phyloP scores from a whole-genome alignment of 2,329 filamentous ascomycete genomes.

The Metarhizium sp. region DNA sequence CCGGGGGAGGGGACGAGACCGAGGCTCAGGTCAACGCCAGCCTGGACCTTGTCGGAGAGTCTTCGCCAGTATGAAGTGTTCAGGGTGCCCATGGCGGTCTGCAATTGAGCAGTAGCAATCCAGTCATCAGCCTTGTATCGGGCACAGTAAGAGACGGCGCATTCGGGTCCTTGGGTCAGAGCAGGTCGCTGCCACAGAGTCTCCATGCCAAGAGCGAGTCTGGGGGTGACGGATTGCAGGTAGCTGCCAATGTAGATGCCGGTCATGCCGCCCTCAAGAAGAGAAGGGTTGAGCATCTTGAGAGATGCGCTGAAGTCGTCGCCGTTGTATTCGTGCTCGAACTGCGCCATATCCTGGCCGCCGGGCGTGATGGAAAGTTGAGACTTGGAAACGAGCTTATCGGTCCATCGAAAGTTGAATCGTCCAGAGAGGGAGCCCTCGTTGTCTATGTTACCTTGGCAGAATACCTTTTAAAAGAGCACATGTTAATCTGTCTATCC shows the following conservation, averaged over 20 bases:
- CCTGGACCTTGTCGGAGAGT: slow-evolving; percentile 90
- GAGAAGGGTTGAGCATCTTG: slow-evolving; percentile 92
- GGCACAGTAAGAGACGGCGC: slow-evolving; percentile 79
- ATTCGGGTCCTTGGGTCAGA: slow-evolving; percentile 80
- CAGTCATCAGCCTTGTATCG: slow-evolving; percentile 89
- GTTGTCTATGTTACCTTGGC: slow-evolving; percentile 92
- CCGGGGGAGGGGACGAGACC: slow-evolving; percentile 60
- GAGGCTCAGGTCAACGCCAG: slow-evolving; percentile 88
- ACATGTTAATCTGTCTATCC: neutral
- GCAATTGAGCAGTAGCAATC: slow-evolving; percentile 84
- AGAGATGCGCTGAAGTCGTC: slow-evolving; percentile 86
- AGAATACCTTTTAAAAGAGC: slow-evolving; percentile 58
- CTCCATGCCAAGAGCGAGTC: slow-evolving; percentile 80
- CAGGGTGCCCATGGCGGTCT: slow-evolving; percentile 71
- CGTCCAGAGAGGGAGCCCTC: slow-evolving; percentile 79
- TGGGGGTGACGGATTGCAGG: slow-evolving; percentile 83
- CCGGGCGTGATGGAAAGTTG: slow-evolving; percentile 76
- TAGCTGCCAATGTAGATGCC: slow-evolving; percentile 96
- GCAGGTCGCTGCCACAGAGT: slow-evolving; percentile 86
- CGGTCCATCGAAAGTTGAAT: slow-evolving; percentile 87
- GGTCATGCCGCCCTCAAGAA: slow-evolving; percentile 83
- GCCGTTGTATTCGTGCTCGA: slow-evolving; percentile 94
- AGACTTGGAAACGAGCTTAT: slow-evolving; percentile 74
- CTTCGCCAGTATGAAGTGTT: slow-evolving; percentile 91
- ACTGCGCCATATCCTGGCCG: slow-evolving; percentile 77